Conservation (phyloP, 2,329 filamentous ascomycete species). For the Graphilbum fragrans region DNA sequence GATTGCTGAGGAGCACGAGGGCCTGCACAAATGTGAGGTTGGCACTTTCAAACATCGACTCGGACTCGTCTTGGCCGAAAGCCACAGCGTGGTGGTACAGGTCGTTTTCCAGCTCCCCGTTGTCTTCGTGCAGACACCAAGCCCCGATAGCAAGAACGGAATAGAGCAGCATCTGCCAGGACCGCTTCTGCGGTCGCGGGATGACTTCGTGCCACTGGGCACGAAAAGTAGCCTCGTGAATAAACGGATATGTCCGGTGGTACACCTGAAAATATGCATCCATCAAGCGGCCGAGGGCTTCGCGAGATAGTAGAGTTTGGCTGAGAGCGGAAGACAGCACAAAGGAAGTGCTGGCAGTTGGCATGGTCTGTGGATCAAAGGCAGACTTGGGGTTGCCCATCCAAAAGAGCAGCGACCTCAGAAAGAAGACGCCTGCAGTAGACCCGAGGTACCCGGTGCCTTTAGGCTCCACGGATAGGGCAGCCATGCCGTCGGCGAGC, state of each 20-base stretch:
- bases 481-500: constrained; percentile 5
- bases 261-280: constrained; percentile 3
- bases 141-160: constrained; percentile 2
- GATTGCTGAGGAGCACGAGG: constrained; percentile 4
- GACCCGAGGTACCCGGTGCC: constrained; percentile 3
- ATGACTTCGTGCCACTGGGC: constrained; percentile 5
- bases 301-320: neutral
- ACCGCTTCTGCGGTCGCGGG: constrained; percentile 1
- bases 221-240: constrained; percentile 4
- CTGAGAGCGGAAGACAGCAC: neutral
- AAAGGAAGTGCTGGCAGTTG: neutral
- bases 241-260: constrained; percentile 4
- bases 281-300: neutral
- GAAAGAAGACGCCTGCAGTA: constrained; percentile 4
- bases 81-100: constrained; percentile 3
- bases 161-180: constrained; percentile 4
- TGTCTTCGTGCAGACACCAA: constrained; percentile 1
- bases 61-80: constrained; percentile 2
- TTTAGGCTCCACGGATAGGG: constrained; percentile 3
- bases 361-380: neutral
- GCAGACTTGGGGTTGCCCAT: neutral
- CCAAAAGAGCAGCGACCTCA: constrained; percentile 2
- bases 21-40: constrained; percentile 4
- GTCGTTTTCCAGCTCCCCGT: neutral
- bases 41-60: constrained; percentile 3